A percentile compares a stretch with the other conserved stretches of the same genome.
Evolutionary conservation across 768 basidiomycete species (phyloP).

Genomic region (Neoboletus brunneissimus): DNA sequence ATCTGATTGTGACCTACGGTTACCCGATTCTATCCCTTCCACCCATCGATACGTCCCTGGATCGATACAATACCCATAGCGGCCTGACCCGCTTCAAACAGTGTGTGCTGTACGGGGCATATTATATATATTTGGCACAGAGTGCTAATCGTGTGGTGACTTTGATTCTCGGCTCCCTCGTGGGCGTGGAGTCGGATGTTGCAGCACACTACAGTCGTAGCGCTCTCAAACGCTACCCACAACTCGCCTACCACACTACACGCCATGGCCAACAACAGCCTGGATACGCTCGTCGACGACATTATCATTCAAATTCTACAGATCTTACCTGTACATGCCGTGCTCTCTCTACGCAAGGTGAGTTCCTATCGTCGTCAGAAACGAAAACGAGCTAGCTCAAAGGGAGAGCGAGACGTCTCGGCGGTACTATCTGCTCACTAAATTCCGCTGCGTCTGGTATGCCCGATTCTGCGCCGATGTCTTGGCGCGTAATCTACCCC

Average conservation of each 20-base stretch:
- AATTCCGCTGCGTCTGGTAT: slow-evolving; percentile 25
- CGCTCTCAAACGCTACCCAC: slow-evolving; percentile 1
- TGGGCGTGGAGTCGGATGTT: neutral
- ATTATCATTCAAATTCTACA: slow-evolving; percentile 23
- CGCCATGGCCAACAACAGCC: slow-evolving; percentile 5
- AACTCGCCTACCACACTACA: neutral
- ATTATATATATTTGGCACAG: neutral
- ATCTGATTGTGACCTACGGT: neutral
- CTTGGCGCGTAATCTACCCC: slow-evolving; percentile 19
- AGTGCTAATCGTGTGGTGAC: neutral
- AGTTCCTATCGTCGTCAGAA: neutral
- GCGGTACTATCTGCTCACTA: slow-evolving; percentile 27
- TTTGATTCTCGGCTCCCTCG: neutral
- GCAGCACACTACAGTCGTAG: neutral
- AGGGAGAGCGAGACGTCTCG: slow-evolving; percentile 21
- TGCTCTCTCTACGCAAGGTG: slow-evolving; percentile 26
- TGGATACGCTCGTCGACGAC: slow-evolving; percentile 30
- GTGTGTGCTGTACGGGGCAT: neutral
- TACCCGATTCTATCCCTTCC: neutral
- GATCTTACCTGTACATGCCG: slow-evolving; percentile 7
- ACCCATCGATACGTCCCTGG: neutral
- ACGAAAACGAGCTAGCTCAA: neutral
- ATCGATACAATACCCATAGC: neutral
- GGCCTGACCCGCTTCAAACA: neutral
- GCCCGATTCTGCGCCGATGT: slow-evolving; percentile 23